Conservation (phyloP, 352 stramenopile species). For the Labyrinthula sp. region DNA sequence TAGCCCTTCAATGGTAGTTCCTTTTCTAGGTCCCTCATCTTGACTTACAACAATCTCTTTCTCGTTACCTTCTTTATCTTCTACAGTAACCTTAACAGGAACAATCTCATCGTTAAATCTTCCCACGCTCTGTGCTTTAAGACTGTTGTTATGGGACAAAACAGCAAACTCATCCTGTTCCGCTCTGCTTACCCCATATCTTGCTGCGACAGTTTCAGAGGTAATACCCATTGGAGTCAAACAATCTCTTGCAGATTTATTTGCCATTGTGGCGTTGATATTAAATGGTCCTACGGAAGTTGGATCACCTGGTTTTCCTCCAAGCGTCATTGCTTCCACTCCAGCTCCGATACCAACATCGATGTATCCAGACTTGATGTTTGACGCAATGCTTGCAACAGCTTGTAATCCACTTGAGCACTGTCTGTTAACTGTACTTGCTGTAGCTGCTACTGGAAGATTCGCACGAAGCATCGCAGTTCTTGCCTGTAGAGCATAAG, state of each 20-base stretch:
- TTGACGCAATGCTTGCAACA: conserved; percentile 45
- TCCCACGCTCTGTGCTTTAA: conserved; percentile 46
- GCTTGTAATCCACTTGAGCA: conserved; percentile 60
- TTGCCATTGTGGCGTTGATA: conserved; percentile 39
- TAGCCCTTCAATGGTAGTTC: conserved; percentile 45
- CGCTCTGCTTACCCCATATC: conserved; percentile 35
- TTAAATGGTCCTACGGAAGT: conserved; percentile 14
- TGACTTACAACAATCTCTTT: conserved; percentile 47
- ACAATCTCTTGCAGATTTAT: conserved; percentile 37
- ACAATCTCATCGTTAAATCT: conserved; percentile 56
- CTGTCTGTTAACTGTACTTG: conserved; percentile 56
- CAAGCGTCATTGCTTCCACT: conserved; percentile 55
- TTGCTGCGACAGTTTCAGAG: conserved; percentile 28
- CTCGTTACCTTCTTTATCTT: conserved; percentile 49
- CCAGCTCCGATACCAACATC: conserved; percentile 57
- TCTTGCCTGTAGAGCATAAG: conserved; percentile 48
- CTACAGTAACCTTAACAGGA: conserved; percentile 40
- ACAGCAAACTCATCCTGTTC: conserved; percentile 54
- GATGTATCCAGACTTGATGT: conserved; percentile 56
- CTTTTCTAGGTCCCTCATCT: conserved; percentile 47
- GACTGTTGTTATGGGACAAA: conserved; percentile 51
- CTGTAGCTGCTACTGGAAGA: conserved; percentile 49
- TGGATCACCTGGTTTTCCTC: conserved; percentile 11
- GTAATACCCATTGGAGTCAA: conserved; percentile 31
- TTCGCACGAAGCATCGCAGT: conserved; percentile 51